Base-by-base conservation (phyloP, 352 stramenopile genomes). In the Phytopythium cucurbitacearum region DNA sequence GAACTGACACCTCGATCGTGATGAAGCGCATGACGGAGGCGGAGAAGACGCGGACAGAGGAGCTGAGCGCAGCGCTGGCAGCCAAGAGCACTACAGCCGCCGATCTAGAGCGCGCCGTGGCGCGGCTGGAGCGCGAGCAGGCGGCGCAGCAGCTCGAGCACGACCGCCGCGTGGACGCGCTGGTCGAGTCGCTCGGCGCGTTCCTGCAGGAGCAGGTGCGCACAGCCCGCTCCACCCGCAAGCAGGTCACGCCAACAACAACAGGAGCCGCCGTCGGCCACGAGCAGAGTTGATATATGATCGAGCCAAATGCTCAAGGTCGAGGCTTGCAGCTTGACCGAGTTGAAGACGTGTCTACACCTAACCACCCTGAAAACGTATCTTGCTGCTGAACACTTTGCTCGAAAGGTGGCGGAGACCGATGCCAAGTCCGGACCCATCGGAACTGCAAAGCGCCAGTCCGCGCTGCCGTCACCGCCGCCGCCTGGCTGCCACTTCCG, bases 191-290 rank as follows among this genome's bases (percentile, higher is more conserved):
- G 12, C 67, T 86, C 41, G 54, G 53, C 5, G 49, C 48, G 28
- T 88, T 88, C 41, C 37, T 90, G 7, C 80, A 87, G 56, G 66
- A 82, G 21, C 74, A 84, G 48, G 59, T 88, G n/a, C 52, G 59
- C 5, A 57, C 50, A 13, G 74, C 87, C 42, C 69, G 67, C 34
- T 63, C 72, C 44, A 67, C 66, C 32, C 56, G 74, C 38, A 65
- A 81, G 44, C 64, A 64, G 54, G 39, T 35, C 11, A 40, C 7
- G 21, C 42, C 33, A 7, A 11, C 32, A 7, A 58, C 13, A 21
- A n/a, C 9, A n/a, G 40, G 9, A 12, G 40, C 40, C 21, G 21
- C 21, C 21, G 21, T 28, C 21, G 21, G 21, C 2, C 21, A 28
- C 21, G 21, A 28, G 21, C 21, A 28, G 21, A 28, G 21, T 28